These are phyloP conservation scores for Nidularia sp. DNA, from an alignment of 768 basidiomycete genomes.

Conservation along the genomic window DNA sequence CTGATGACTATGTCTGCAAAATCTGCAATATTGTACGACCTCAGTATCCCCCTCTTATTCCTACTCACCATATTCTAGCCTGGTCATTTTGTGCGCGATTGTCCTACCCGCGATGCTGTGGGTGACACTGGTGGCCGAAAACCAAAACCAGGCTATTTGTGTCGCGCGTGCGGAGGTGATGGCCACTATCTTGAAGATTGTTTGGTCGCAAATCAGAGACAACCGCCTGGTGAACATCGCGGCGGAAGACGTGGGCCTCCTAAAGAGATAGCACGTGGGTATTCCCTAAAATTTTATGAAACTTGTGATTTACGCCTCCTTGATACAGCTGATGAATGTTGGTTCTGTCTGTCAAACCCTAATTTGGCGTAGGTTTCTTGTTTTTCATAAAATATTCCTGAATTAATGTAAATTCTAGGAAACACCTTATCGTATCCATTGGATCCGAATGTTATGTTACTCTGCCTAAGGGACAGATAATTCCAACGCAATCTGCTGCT, in stretches of 20 bases:
- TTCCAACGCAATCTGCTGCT: slow-evolving; percentile 66
- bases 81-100: slow-evolving; percentile 86
- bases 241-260: slow-evolving; percentile 50
- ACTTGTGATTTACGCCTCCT: neutral
- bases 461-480: slow-evolving; percentile 92
- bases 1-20: slow-evolving; percentile 84
- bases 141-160: slow-evolving; percentile 83
- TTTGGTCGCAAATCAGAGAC: slow-evolving; percentile 57
- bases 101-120: slow-evolving; percentile 71
- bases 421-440: slow-evolving; percentile 94
- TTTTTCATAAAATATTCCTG: neutral
- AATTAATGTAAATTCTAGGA: slow-evolving; percentile 40
- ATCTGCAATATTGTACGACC: slow-evolving; percentile 66
- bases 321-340: slow-evolving; percentile 81
- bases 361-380: slow-evolving; percentile 58
- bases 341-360: slow-evolving; percentile 98
- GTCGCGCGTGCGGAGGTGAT: slow-evolving; percentile 87
- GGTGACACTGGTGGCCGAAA: slow-evolving; percentile 84
- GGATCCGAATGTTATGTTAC: slow-evolving; percentile 93
- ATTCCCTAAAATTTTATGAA: neutral
- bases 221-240: slow-evolving; percentile 28
- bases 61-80: slow-evolving; percentile 32
- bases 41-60: slow-evolving; percentile 1
- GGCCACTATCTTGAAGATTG: slow-evolving; percentile 88
- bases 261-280: slow-evolving; percentile 80